Conservation (phyloP, 2,329 filamentous ascomycete species). For the Akanthomyces dipterigenus region DNA sequence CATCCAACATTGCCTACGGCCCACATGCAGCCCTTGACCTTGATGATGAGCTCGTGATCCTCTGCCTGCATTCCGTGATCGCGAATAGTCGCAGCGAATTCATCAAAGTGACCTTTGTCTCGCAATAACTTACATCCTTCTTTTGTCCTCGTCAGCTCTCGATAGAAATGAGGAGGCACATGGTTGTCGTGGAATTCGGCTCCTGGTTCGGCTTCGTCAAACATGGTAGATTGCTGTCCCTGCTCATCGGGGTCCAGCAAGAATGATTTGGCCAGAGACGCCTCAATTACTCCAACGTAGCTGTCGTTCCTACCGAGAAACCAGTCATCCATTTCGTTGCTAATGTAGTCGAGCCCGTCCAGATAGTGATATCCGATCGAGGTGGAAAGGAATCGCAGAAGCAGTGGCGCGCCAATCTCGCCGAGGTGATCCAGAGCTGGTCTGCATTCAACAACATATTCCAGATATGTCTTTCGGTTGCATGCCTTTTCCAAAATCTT, state of each 20-base stretch:
- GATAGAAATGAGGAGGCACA: constrained; percentile 96
- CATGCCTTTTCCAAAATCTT: constrained; percentile 97
- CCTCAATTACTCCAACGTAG: constrained; percentile 92
- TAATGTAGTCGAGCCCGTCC: constrained; percentile 95
- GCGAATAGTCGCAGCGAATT: constrained; percentile 82
- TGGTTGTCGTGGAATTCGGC: constrained; percentile 54
- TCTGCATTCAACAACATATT: constrained; percentile 94
- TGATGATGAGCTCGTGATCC: constrained; percentile 77
- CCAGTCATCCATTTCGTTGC: constrained; percentile 99
- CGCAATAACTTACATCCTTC: constrained; percentile 87
- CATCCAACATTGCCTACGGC: constrained; percentile 96
- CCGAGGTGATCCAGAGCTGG: constrained; percentile 92
- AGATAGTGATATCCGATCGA: constrained; percentile 97
- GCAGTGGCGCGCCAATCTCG: constrained; percentile 88
- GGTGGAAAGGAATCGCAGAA: constrained; percentile 88
- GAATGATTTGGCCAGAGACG: constrained; percentile 84
- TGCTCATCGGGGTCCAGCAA: constrained; percentile 56
- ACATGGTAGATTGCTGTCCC: constrained; percentile 51
- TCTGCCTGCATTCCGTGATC: constrained; percentile 81
- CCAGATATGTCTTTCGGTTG: constrained; percentile 82
- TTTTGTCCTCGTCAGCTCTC: constrained; percentile 83
- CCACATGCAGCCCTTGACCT: constrained; percentile 96
- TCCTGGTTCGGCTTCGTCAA: constrained; percentile 50
- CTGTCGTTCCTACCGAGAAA: constrained; percentile 93
- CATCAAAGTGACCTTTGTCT: constrained; percentile 92